Base-by-base conservation (phyloP, 345 rosid species). In the Acer negundo region DNA sequence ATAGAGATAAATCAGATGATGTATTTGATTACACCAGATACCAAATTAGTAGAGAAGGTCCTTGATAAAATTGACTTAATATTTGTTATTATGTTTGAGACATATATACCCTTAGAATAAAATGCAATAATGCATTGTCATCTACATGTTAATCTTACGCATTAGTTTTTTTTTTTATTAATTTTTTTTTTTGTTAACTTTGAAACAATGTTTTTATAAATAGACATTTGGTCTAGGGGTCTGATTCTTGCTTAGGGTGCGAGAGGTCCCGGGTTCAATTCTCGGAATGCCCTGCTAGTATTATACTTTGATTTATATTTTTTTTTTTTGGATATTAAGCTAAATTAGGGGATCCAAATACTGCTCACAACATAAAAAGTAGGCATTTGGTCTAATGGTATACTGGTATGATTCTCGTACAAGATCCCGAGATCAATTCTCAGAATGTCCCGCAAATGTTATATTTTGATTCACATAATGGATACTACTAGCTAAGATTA, bases 191-290 rank as follows among this genome's bases (percentile, higher is more conserved):
- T 31, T 0, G 35, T 31, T 31, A 31, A 31, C 4, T 4, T 31
- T 31, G 6, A 31, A 31, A 31, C 38, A 31, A 31, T 4, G 6
- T 4, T 31, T 31, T 42, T 6, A 42, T 9, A 42, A 42, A 2
- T 42, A 11, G 62, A 24, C 24, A 56, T n/a, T 56, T 56, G 62
- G 62, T 56, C 62, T n/a, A 56, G 62, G n/a, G 62, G 90, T 81
- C 87, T 87, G 91, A 92, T 92, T 90, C 92, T 94, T 87, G 92
- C 95, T 90, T 92, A 72, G 91, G 93, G 93, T 93, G 93, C 88
- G 90, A 91, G 89, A 92, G 93, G 91, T 88, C 96, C 96, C 89
- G 87, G 87, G 91, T 53, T 53, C 58, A 53, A 53, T 53, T 53
- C 58, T 53, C 58, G n/a, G 58, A 53, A 53, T 53, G 58, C 58